Conservation (phyloP, 1,284 basidiomycete species). For the Tausonia pullulans region DNA sequence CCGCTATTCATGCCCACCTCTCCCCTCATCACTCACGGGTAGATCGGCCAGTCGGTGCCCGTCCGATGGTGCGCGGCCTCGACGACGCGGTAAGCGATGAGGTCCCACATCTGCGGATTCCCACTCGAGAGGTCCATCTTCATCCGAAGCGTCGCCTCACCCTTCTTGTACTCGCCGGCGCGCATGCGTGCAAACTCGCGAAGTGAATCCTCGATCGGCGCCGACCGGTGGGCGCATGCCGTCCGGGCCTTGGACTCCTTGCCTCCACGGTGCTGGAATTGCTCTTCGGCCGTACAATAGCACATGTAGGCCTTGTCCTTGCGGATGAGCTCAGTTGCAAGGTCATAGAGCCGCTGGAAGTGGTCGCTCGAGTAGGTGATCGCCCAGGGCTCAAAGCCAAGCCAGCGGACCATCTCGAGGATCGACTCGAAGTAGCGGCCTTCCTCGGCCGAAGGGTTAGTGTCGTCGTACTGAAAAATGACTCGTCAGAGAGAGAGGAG, state of each 20-base stretch:
- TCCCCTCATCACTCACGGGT: conserved; percentile 43
- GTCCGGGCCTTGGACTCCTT: conserved; percentile 39
- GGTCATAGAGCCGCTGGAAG: conserved; percentile 75
- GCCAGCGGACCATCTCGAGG: conserved; percentile 88
- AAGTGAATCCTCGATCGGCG: conserved; percentile 75
- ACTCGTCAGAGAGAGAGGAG: not conserved
- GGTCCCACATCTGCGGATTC: conserved; percentile 99
- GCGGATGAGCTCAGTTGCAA: conserved; percentile 84
- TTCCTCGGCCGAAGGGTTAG: conserved; percentile 97
- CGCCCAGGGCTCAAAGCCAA: conserved; percentile 96
- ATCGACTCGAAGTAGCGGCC: conserved; percentile 93
- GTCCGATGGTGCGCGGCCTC: conserved; percentile 83
- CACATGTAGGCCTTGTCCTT: conserved; percentile 91
- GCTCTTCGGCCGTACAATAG: conserved; percentile 51
- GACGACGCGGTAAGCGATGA: conserved; percentile 91
- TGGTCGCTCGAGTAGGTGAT: conserved; percentile 99
- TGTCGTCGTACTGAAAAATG: conserved; percentile 70
- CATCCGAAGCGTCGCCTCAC: conserved; percentile 89
- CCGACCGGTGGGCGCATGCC: conserved; percentile 74
- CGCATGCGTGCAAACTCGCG: conserved; percentile 88
- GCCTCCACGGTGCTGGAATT: conserved; percentile 7
- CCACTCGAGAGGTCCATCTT: conserved; percentile 89
- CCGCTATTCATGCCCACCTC: too few species aligned
- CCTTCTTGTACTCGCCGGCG: conserved; percentile 76
- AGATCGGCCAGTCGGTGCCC: conserved; percentile 82